Evolutionary conservation across 257 asterid species (phyloP), one percentile per base, ranked within the genome.

Genomic region (Gardenia jasminoides): DNA sequence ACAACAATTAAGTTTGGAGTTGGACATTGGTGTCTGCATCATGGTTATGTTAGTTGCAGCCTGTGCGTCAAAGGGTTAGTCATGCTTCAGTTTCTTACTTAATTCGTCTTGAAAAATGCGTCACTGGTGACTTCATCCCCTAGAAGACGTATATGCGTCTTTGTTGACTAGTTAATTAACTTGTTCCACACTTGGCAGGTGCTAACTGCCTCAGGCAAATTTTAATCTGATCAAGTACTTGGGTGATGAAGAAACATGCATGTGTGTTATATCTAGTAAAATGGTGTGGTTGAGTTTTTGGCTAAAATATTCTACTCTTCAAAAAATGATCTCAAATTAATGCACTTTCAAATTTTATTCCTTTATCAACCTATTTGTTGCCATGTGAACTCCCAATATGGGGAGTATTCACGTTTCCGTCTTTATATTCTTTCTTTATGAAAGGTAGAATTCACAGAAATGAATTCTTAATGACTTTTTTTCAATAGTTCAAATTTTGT

Each of bases 121-220:
- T 86, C 83, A 82, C 24, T 47, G 22, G 36, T 86, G 86, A 86
- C 87, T 65, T 74, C 83, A 85, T 69, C 9, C 20, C 39, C 68
- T 64, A n/a, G 41, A 73, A 73, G 58, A 33, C 31, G 33, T 69
- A 36, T 30, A 26, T 48, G 20, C 0, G n/a, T 36, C 16, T 10
- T 17, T 19, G 50, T 43, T 54, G 7, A 10, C 30, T 39, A 28
- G 59, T 69, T 33, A 69, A 56, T 13, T 11, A 12, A 76, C 22
- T 13, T 30, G 17, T 11, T 31, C 43, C 15, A 36, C 50, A 26
- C 22, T 64, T 64, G n/a, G n/a, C 50, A 46, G 9, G 9, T 36
- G 24, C 12, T 56, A 19, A 22, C 12, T 76, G 11, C 36, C 11
- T 11, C 4, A 12, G 6, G 28, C 0, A 28, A 64, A 28, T n/a